Percentiles rank a stretch among this genome's conserved stretches.
Evolutionary conservation across 176 grass and related monocot species (phyloP).

Genomic region (Oropetium thomaeum): DNA sequence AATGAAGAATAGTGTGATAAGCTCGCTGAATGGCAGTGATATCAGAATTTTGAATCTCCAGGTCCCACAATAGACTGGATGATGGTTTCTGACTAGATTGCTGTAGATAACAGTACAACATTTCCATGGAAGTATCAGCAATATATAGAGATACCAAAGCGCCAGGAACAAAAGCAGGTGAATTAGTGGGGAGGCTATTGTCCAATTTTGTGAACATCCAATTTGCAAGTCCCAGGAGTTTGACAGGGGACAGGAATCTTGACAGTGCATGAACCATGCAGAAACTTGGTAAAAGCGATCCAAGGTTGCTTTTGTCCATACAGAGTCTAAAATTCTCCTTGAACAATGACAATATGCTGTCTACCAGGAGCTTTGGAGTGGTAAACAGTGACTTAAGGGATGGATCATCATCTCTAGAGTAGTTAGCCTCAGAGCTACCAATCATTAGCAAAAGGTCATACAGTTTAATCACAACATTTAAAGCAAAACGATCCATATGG

Average conservation of each 20-base stretch:
- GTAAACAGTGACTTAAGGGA: conserved; percentile 50
- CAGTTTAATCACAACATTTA: conserved; percentile 66
- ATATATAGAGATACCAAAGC: conserved; percentile 63
- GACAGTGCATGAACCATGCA: conserved; percentile 51
- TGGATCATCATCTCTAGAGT: conserved; percentile 11
- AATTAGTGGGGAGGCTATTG: conserved; percentile 15
- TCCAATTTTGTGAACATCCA: conserved; percentile 69
- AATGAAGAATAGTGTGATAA: conserved; percentile 64
- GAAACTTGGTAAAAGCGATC: conserved; percentile 54
- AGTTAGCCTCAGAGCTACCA: conserved; percentile 20
- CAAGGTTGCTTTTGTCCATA: conserved; percentile 46
- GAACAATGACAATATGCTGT: conserved; percentile 53
- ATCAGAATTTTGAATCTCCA: conserved; percentile 47
- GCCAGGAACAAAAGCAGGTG: conserved; percentile 39
- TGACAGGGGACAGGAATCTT: conserved; percentile 61
- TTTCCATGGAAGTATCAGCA: conserved; percentile 63
- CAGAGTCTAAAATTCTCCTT: conserved; percentile 69
- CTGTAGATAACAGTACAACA: conserved; percentile 44
- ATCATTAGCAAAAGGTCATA: conserved; percentile 44
- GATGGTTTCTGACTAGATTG: conserved; percentile 35
- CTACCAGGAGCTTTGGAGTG: conserved; percentile 47
- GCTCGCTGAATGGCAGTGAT: conserved; percentile 50
- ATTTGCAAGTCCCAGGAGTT: conserved; percentile 73
- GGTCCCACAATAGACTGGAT: conserved; percentile 39
- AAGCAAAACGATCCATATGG: conserved; percentile 51